Evolutionary conservation across 345 rosid genomes (phyloP).

Genomic region (Gossypium ekmanianum): DNA sequence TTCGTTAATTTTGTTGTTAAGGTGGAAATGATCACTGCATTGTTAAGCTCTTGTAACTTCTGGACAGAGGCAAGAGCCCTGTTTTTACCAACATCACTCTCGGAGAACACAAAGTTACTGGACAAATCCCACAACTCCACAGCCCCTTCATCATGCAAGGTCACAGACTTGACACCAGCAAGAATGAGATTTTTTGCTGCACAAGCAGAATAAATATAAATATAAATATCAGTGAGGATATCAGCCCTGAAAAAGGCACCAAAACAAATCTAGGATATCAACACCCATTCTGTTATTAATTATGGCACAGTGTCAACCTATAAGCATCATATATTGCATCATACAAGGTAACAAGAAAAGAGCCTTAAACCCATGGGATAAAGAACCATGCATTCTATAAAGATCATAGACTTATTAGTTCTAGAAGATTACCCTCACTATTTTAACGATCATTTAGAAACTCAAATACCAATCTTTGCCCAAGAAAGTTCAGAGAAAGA

Average conservation of each 20-base stretch:
- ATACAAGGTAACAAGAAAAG: neutral
- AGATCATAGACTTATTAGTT: neutral
- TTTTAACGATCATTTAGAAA: too few species aligned
- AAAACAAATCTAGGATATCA: neutral
- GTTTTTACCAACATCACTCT: constrained; percentile 84
- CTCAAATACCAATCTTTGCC: too few species aligned
- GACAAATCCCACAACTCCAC: constrained; percentile 95
- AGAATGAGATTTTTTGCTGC: constrained; percentile 96
- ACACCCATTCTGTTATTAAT: neutral
- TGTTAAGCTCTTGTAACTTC: constrained; percentile 95
- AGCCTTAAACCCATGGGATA: neutral
- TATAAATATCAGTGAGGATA: neutral
- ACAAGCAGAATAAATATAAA: constrained; percentile 3
- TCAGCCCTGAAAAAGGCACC: neutral
- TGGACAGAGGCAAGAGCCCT: constrained; percentile 92
- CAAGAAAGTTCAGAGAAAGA: too few species aligned
- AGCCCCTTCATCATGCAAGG: constrained; percentile 79
- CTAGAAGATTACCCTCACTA: too few species aligned
- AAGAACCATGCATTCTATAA: neutral
- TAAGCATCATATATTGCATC: neutral
- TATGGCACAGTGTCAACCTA: neutral
- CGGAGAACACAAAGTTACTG: constrained; percentile 75
- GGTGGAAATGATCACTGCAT: constrained; percentile 69
- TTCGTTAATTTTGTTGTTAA: constrained; percentile 62
- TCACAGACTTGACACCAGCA: constrained; percentile 97